Conservation (phyloP, 345 rosid genomes). For the Lepidium aucheri region DNA sequence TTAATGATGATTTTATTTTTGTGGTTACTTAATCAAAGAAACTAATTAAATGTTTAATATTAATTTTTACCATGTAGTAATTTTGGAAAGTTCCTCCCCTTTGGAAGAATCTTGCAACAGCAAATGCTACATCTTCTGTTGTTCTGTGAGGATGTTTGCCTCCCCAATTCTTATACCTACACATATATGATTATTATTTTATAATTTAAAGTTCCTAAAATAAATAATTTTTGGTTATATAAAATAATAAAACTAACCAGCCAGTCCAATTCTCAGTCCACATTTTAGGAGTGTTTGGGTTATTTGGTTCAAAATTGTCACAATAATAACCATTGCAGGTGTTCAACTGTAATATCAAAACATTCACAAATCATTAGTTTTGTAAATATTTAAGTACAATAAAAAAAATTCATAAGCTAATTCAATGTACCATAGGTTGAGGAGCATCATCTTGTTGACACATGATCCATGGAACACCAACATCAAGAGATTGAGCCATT, state of each 20-base stretch:
- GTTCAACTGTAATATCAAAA: conserved; percentile 28
- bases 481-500: conserved; percentile 29
- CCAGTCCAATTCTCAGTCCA: conserved; percentile 75
- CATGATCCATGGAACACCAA: conserved; percentile 60
- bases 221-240: too few relatives aligned
- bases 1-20: neutral
- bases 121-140: conserved; percentile 50
- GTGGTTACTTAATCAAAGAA: neutral
- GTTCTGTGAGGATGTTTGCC: conserved; percentile 40
- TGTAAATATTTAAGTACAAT: neutral
- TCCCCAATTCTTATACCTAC: conserved; percentile 53
- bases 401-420: neutral
- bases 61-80: conserved; percentile 49
- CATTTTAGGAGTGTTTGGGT: conserved; percentile 42
- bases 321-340: conserved; percentile 56
- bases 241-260: conserved; percentile 29
- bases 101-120: conserved; percentile 53
- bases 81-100: conserved; percentile 49
- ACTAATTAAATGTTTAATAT: neutral
- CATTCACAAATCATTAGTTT: neutral
- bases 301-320: conserved; percentile 32
- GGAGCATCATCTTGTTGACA: conserved; percentile 48
- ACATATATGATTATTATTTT: neutral
- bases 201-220: neutral
- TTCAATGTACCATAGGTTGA: conserved; percentile 30